A percentile compares a stretch with the other conserved stretches of the same genome.
Conservation (phyloP, 2,329 filamentous ascomycete species). For the Tolypocladium sp. region DNA sequence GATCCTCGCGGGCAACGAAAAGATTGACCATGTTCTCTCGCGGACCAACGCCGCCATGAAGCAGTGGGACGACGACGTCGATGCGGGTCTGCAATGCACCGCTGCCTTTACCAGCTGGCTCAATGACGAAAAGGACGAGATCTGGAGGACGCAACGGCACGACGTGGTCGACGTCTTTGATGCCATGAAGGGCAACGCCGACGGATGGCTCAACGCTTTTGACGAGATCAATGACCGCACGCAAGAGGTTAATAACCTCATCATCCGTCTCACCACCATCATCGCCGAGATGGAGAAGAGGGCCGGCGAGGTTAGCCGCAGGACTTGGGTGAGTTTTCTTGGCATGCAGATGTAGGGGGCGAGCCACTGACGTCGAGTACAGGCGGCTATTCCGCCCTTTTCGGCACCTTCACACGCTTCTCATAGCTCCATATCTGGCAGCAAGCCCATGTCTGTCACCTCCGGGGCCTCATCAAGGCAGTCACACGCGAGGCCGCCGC, state of each 20-base stretch:
- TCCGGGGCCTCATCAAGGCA: conserved; percentile 3
- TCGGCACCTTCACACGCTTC: conserved; percentile 5
- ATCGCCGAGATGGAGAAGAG: conserved; percentile 80
- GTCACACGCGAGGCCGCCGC: not conserved
- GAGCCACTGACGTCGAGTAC: not conserved
- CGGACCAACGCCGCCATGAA: conserved; percentile 68
- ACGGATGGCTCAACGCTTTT: conserved; percentile 81
- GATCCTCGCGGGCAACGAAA: conserved; percentile 79
- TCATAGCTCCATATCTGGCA: not conserved
- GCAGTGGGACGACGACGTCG: conserved; percentile 69
- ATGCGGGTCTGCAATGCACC: conserved; percentile 67
- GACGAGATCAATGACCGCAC: conserved; percentile 66
- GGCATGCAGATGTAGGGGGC: not conserved
- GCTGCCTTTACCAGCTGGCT: conserved; percentile 72
- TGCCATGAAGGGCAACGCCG: conserved; percentile 87
- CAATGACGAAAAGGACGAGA: conserved; percentile 50
- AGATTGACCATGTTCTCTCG: conserved; percentile 82
- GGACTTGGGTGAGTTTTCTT: conserved; percentile 53
- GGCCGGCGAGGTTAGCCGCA: conserved; percentile 73
- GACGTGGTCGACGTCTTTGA: conserved; percentile 65
- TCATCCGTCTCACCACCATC: conserved; percentile 66
- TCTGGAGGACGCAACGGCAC: conserved; percentile 52
- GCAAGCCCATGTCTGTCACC: conserved; percentile 1
- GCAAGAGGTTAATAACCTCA: conserved; percentile 56
- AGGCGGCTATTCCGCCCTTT: conserved; percentile 14